A percentile compares a stretch with the other conserved stretches of the same genome.
phyloP scores from a whole-genome alignment of 768 basidiomycete genomes.

The Amanita exitialis region DNA sequence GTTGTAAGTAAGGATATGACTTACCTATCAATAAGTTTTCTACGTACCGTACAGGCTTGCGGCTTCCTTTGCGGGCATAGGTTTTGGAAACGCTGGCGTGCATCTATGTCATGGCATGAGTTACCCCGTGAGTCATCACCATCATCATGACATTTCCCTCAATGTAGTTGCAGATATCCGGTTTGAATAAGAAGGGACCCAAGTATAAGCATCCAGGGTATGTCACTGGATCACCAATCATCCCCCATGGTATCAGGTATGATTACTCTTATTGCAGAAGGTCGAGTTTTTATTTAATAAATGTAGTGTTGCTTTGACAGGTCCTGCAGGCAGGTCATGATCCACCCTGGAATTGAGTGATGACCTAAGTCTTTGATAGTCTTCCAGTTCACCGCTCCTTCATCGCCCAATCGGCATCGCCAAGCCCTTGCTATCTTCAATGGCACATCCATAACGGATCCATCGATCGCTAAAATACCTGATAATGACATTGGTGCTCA shows the following conservation, averaged over 20 bases:
- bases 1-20: constrained; percentile 47
- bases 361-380: constrained; percentile 30
- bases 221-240: constrained; percentile 74
- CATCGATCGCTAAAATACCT: constrained; percentile 61
- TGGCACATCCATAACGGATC: constrained; percentile 50
- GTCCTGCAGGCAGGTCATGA: constrained; percentile 56
- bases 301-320: constrained; percentile 72
- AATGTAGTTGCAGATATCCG: constrained; percentile 55
- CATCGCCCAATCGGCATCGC: constrained; percentile 85
- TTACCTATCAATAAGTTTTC: constrained; percentile 1
- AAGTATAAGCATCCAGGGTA: constrained; percentile 92
- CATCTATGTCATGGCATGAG: constrained; percentile 88
- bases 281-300: not conserved
- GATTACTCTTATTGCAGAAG: not conserved
- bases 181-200: constrained; percentile 89
- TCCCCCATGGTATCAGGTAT: constrained; percentile 85
- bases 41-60: constrained; percentile 48
- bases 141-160: not conserved
- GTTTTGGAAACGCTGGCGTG: constrained; percentile 90
- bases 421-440: constrained; percentile 82
- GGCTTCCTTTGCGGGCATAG: constrained; percentile 90
- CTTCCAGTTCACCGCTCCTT: constrained; percentile 93
- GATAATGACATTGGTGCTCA: constrained; percentile 73
- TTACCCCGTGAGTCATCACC: constrained; percentile 40
- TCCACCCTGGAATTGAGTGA: constrained; percentile 1